Percentiles rank a stretch among this genome's conserved stretches.
These are phyloP conservation scores for Pichia exigua DNA, from an alignment of 805 yeast species.

Conservation along the genomic window DNA sequence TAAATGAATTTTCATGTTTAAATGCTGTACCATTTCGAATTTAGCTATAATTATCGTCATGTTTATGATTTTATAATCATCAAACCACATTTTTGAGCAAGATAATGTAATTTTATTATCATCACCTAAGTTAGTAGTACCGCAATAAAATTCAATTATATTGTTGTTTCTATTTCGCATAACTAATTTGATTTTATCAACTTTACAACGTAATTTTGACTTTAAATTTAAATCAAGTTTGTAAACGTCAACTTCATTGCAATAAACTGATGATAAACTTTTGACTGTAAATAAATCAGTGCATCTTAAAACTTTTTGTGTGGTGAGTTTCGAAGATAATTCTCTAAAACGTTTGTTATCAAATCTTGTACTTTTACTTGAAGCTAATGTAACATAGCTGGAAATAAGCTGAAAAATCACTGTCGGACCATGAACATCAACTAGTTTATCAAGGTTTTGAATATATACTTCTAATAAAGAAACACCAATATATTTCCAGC, in stretches of 20 bases:
- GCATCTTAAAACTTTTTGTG: slow-evolving; percentile 2
- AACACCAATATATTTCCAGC: slow-evolving; percentile 70
- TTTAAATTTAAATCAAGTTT: slow-evolving; percentile 29
- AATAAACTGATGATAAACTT: slow-evolving; percentile 23
- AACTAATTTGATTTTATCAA: slow-evolving; percentile 13
- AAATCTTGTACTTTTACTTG: slow-evolving; percentile 17
- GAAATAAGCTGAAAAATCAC: slow-evolving; percentile 26
- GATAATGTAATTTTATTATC: slow-evolving; percentile 12
- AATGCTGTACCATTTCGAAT: slow-evolving; percentile 13
- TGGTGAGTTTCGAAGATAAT: neutral
- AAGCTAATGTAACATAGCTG: slow-evolving; percentile 32
- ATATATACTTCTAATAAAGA: slow-evolving; percentile 59
- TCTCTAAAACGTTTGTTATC: slow-evolving; percentile 1
- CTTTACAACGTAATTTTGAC: slow-evolving; percentile 20
- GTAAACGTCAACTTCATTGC: slow-evolving; percentile 31
- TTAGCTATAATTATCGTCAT: slow-evolving; percentile 19
- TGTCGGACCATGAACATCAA: slow-evolving; percentile 14
- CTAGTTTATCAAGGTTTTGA: slow-evolving; percentile 50
- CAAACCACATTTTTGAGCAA: slow-evolving; percentile 18
- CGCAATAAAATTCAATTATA: slow-evolving; percentile 13
- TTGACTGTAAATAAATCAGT: neutral
- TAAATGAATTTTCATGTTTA: neutral
- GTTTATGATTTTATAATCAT: slow-evolving; percentile 15
- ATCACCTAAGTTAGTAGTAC: slow-evolving; percentile 1
- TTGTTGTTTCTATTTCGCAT: slow-evolving; percentile 11